Conservation (phyloP, 2,329 filamentous ascomycete species). For the Xylariomycetidae sp. region DNA sequence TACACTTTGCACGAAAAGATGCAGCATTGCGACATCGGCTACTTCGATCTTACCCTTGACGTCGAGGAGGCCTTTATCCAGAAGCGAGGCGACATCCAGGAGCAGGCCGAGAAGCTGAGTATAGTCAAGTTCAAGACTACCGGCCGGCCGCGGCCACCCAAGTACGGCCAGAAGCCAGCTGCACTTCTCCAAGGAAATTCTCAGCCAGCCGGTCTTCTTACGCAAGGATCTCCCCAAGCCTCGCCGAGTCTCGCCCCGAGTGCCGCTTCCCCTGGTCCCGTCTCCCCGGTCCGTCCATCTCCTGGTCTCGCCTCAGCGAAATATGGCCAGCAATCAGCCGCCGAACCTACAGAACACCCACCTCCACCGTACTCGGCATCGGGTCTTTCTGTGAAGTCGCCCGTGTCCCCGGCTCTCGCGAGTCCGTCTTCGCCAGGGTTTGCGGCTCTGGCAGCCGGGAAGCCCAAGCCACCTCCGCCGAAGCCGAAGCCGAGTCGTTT, state of each 20-base stretch:
- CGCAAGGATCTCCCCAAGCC: constrained; percentile 36
- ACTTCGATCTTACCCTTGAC: constrained; percentile 88
- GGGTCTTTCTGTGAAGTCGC: constrained; percentile 29
- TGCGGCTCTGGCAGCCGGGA: constrained; percentile 48
- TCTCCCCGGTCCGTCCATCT: too few species aligned
- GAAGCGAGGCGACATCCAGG: constrained; percentile 84
- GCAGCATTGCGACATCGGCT: constrained; percentile 95
- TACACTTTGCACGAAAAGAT: constrained; percentile 98
- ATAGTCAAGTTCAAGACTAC: constrained; percentile 92
- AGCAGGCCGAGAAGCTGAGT: constrained; percentile 72
- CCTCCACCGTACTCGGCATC: constrained; percentile 66
- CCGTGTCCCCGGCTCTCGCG: constrained; percentile 22
- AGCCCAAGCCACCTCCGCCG: constrained; percentile 65
- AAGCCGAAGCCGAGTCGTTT: constrained; percentile 70
- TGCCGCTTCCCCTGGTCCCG: neutral
- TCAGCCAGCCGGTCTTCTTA: constrained; percentile 38
- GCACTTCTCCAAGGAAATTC: constrained; percentile 21
- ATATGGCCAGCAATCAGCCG: constrained; percentile 27
- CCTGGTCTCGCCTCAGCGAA: constrained; percentile 27
- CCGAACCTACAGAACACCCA: constrained; percentile 48
- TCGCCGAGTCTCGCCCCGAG: constrained; percentile 1
- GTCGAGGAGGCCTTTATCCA: constrained; percentile 85
- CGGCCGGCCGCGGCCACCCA: constrained; percentile 57
- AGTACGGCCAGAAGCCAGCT: constrained; percentile 50
- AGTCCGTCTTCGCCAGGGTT: constrained; percentile 27